Percentiles rank a stretch among this genome's conserved stretches.
Conservation (phyloP, 1,284 basidiomycete species). For the Pseudozyma pruni region DNA sequence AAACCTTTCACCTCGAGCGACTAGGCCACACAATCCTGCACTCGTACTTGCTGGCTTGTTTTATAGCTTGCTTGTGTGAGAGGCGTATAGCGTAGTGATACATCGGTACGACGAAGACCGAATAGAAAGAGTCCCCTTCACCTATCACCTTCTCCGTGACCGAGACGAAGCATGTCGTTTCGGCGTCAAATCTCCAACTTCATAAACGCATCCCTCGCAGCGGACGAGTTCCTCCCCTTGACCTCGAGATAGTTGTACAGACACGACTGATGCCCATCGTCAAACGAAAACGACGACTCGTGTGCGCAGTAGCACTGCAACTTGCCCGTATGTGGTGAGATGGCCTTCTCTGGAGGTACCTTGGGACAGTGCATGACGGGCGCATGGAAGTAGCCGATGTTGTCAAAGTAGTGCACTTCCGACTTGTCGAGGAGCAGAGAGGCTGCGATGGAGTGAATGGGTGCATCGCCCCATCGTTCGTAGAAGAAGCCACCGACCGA, state of each 20-base stretch:
- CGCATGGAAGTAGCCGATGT: constrained; percentile 61
- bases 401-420: constrained; percentile 60
- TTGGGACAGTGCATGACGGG: constrained; percentile 61
- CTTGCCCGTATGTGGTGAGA: constrained; percentile 32
- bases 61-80: too few species aligned
- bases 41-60: too few species aligned
- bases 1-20: too few species aligned
- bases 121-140: too few species aligned
- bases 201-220: constrained; percentile 11
- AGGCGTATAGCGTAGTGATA: too few species aligned
- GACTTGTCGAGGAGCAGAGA: constrained; percentile 53
- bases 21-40: too few species aligned
- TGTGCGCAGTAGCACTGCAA: constrained; percentile 36
- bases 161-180: too few species aligned
- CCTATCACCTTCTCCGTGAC: too few species aligned
- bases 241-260: constrained; percentile 35
- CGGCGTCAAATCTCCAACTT: constrained; percentile 18
- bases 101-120: too few species aligned
- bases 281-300: constrained; percentile 37
- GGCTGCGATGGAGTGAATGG: constrained; percentile 67
- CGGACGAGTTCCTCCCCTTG: constrained; percentile 25
- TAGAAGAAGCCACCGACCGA: constrained; percentile 75
- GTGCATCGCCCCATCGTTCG: constrained; percentile 85
- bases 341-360: neutral
- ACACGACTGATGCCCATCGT: constrained; percentile 26